Evolutionary conservation across 768 basidiomycete genomes (phyloP), one percentile per base, ranked within the genome.

Genomic region (Kwoniella mangroviensis): DNA sequence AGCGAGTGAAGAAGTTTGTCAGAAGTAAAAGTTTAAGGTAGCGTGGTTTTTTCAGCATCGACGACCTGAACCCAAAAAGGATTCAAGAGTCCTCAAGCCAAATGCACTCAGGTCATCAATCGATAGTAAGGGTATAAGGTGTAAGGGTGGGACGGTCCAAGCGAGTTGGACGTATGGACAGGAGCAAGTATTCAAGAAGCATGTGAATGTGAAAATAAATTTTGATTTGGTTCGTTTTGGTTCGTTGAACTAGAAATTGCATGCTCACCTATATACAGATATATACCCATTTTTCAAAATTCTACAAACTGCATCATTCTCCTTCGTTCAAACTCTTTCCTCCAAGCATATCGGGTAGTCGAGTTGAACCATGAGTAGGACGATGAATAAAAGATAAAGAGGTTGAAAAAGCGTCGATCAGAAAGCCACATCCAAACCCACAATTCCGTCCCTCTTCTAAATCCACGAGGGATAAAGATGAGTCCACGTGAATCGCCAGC

Each of bases 41-140:
- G 69, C 69, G 79, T 75, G 79, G 75, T 62, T 78, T 80, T 80
- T 80, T 80, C 79, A 80, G 77, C 79, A 80, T 52, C 65, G 79
- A 73, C 62, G 54, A 52, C 68, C 61, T 64, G 65, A 51, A 34
- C 56, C 58, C 60, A 60, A 60, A 60, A 60, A 60, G 58, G 58
- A 60, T 60, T 43, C 58, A 60, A 41, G 58, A 60, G 67, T 73
- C 79, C 75, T 80, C 77, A 77, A 80, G 79, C 79, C 79, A 80
- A 80, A 80, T 80, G 79, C 79, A 80, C 79, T 80, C 79, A 51
- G 75, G 79, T 80, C 79, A 80, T 80, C 79, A 73, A 43, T 64
- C 58, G 57, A 15, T 40, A 42, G 28, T 49, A 22, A 63, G 19
- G 21, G 22, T 53, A 54, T n/a, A 59, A 2, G 45, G 22, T 2